Percentiles rank a stretch among this genome's conserved stretches.
Evolutionary conservation across 345 rosid genomes (phyloP).

Genomic region (Camelina sativa): DNA sequence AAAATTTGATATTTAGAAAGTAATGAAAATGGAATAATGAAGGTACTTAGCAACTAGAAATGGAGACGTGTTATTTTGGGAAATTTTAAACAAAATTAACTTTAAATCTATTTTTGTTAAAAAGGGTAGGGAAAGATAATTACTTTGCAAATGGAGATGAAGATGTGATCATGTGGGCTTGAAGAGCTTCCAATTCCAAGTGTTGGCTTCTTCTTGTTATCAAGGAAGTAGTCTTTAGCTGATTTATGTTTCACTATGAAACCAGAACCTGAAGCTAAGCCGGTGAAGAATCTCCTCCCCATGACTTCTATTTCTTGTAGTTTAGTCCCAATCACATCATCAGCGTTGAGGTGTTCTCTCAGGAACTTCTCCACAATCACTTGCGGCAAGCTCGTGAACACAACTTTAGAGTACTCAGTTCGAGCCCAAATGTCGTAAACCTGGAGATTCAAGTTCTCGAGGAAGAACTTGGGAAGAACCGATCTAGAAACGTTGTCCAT

Average conservation of each 20-base stretch:
- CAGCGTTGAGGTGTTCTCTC: conserved; percentile 63
- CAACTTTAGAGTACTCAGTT: conserved; percentile 49
- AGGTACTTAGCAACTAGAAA: neutral
- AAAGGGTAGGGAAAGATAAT: neutral
- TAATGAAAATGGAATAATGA: no score
- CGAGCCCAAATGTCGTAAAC: conserved; percentile 60
- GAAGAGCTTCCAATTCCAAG: conserved; percentile 60
- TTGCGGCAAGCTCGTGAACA: conserved; percentile 75
- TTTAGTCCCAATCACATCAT: conserved; percentile 77
- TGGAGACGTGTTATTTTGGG: neutral
- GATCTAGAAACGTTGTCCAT: conserved; percentile 71
- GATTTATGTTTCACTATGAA: conserved; percentile 65
- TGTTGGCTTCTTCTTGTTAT: conserved; percentile 61
- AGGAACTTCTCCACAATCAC: conserved; percentile 84
- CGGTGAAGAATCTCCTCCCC: conserved; percentile 59
- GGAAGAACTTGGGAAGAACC: conserved; percentile 90
- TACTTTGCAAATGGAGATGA: conserved; percentile 65
- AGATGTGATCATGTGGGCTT: conserved; percentile 58
- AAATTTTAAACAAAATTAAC: neutral
- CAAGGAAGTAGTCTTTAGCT: conserved; percentile 61
- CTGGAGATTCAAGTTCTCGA: conserved; percentile 68
- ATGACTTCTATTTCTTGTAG: conserved; percentile 47
- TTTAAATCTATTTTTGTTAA: conserved; percentile 1
- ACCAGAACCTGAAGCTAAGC: conserved; percentile 69
- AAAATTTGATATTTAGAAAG: no score